Evolutionary conservation across 345 rosid species (phyloP).

Genomic region (Pugionium cornutum): DNA sequence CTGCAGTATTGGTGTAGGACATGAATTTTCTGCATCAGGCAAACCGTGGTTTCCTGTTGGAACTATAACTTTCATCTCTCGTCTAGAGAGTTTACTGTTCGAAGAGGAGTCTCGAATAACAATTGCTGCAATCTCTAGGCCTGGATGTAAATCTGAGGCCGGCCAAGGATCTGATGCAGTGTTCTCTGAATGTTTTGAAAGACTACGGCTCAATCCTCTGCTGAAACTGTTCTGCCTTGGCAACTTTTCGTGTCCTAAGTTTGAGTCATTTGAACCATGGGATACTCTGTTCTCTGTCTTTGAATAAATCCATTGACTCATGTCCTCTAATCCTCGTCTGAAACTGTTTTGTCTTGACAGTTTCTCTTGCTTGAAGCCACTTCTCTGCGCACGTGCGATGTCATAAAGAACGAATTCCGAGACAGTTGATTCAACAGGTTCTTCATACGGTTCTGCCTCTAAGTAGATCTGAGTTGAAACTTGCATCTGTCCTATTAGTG

Average conservation of each 20-base stretch:
- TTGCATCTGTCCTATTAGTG: conserved; percentile 84
- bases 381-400: conserved; percentile 53
- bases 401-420: conserved; percentile 82
- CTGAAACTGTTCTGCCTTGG: conserved; percentile 38
- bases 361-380: conserved; percentile 31
- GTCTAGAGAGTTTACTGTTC: conserved; percentile 32
- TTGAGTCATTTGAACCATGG: conserved; percentile 41
- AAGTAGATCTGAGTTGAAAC: conserved; percentile 67
- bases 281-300: conserved; percentile 31
- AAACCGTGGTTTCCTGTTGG: conserved; percentile 83
- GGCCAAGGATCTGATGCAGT: conserved; percentile 48
- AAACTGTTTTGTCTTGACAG: conserved; percentile 40
- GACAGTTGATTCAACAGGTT: conserved; percentile 53
- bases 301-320: conserved; percentile 34
- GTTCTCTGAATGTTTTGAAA: conserved; percentile 41
- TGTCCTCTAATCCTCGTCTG: conserved; percentile 12
- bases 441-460: conserved; percentile 49
- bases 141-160: conserved; percentile 50
- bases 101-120: conserved; percentile 62
- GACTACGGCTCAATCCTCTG: conserved; percentile 31
- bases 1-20: conserved; percentile 74
- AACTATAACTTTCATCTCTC: conserved; percentile 63
- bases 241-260: conserved; percentile 38
- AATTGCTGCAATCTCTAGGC: conserved; percentile 73
- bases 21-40: conserved; percentile 55